Conservation (phyloP, 306 rosid species). For the Morella rubra region DNA sequence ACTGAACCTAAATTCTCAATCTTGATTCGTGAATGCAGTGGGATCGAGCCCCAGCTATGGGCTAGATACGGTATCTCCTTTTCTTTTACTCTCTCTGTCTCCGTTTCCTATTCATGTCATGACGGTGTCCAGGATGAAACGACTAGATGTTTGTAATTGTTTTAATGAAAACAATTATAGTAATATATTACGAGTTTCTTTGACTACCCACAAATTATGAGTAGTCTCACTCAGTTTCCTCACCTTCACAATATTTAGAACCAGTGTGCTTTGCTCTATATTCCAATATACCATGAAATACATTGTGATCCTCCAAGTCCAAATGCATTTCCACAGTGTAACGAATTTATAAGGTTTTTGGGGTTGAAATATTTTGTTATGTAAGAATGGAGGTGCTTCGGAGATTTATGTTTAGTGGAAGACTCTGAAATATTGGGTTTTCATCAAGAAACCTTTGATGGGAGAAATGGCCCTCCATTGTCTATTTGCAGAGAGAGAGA, state of each 20-base stretch:
- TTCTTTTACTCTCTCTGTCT: slow-evolving; percentile 13
- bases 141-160: too few relatives aligned
- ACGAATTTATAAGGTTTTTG: neutral
- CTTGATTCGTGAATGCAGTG: slow-evolving; percentile 88
- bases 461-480: too few relatives aligned
- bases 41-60: slow-evolving; percentile 86
- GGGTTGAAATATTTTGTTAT: too few relatives aligned
- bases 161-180: neutral
- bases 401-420: too few relatives aligned
- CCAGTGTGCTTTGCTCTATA: too few relatives aligned
- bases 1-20: slow-evolving; percentile 80
- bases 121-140: neutral
- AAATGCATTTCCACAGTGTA: neutral
- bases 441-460: too few relatives aligned
- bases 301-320: neutral
- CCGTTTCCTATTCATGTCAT: neutral
- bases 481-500: too few relatives aligned
- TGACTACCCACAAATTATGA: neutral
- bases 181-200: neutral
- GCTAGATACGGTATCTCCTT: slow-evolving; percentile 79
- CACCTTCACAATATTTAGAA: too few relatives aligned
- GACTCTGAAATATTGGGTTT: too few relatives aligned
- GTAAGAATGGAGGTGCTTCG: too few relatives aligned
- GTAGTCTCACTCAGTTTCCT: neutral
- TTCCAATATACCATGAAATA: neutral